A percentile compares a stretch with the other conserved stretches of the same genome.
These are phyloP conservation scores for Geranium brycei DNA, from an alignment of 345 rosid species.

Conservation along the genomic window DNA sequence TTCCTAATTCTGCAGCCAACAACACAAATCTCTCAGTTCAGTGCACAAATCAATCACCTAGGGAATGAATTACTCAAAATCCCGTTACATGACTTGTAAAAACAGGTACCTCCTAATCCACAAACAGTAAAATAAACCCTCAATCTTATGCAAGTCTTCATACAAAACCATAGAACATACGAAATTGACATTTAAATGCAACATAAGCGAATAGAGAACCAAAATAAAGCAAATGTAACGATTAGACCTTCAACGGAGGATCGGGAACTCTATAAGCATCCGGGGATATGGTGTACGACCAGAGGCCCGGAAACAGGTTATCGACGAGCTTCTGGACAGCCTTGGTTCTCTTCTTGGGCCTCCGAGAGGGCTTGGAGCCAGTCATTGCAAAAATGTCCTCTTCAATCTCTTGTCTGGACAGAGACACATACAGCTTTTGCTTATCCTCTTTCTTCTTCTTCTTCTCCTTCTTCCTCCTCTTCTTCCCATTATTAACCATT, in stretches of 20 bases:
- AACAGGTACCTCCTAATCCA: too few species aligned
- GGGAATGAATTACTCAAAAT: too few species aligned
- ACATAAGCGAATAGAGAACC: not conserved
- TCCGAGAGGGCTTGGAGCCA: slow-evolving; percentile 54
- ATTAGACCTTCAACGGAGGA: slow-evolving; percentile 29
- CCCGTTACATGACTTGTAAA: not conserved
- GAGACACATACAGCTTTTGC: slow-evolving; percentile 41
- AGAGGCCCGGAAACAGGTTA: slow-evolving; percentile 56
- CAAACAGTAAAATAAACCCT: too few species aligned
- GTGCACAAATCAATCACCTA: not conserved
- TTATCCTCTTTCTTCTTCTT: slow-evolving; percentile 5
- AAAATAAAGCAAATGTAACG: not conserved
- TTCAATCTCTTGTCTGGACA: slow-evolving; percentile 58
- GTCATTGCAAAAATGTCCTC: slow-evolving; percentile 57
- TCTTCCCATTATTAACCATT: not conserved
- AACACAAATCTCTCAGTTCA: not conserved
- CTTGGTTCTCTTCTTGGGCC: slow-evolving; percentile 65
- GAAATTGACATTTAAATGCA: not conserved
- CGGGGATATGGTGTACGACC: slow-evolving; percentile 47
- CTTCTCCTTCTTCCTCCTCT: not conserved
- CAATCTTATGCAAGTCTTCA: too few species aligned
- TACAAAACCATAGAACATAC: too few species aligned
- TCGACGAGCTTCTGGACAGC: slow-evolving; percentile 58
- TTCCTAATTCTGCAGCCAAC: not conserved
- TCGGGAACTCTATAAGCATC: slow-evolving; percentile 46